phyloP scores from a whole-genome alignment of 148 eudicot genomes.

The Linanthus parryae region DNA sequence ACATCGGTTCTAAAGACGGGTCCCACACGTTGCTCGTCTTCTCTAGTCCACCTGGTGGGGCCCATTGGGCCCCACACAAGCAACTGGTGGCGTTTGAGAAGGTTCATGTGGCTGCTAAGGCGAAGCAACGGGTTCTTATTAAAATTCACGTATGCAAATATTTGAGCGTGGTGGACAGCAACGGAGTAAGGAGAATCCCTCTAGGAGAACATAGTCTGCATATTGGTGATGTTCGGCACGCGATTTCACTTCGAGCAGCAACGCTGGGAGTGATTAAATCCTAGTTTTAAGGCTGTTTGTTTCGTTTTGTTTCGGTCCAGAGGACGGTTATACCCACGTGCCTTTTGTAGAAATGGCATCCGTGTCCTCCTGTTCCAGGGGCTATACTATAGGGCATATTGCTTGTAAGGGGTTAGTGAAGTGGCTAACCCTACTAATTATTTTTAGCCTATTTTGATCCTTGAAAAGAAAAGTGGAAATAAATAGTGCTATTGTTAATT shows the following conservation, averaged over 20 bases:
- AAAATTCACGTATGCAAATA: slow-evolving; percentile 72
- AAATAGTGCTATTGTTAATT: too few species aligned
- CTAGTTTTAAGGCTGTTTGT: not conserved
- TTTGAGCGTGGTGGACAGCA: slow-evolving; percentile 65
- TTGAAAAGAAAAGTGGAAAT: too few species aligned
- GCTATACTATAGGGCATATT: too few species aligned
- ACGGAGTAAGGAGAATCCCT: slow-evolving; percentile 67
- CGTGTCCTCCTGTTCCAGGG: too few species aligned
- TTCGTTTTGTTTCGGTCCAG: not conserved
- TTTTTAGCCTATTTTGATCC: too few species aligned
- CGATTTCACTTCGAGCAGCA: slow-evolving; percentile 47
- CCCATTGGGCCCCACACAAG: slow-evolving; percentile 61
- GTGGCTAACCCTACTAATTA: too few species aligned
- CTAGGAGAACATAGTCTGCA: slow-evolving; percentile 69
- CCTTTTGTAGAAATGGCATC: not conserved
- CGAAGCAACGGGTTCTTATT: slow-evolving; percentile 34
- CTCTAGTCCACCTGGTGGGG: slow-evolving; percentile 47
- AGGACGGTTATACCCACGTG: not conserved
- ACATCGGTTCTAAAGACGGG: slow-evolving; percentile 62
- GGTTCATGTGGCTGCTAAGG: slow-evolving; percentile 49
- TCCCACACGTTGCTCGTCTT: slow-evolving; percentile 70
- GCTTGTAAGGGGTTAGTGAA: too few species aligned
- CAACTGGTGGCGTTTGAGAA: slow-evolving; percentile 74
- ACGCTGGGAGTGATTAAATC: slow-evolving; percentile 39
- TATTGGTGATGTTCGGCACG: slow-evolving; percentile 55